phyloP scores from a whole-genome alignment of 1,284 basidiomycete species.

The Ganoderma resinaceum region DNA sequence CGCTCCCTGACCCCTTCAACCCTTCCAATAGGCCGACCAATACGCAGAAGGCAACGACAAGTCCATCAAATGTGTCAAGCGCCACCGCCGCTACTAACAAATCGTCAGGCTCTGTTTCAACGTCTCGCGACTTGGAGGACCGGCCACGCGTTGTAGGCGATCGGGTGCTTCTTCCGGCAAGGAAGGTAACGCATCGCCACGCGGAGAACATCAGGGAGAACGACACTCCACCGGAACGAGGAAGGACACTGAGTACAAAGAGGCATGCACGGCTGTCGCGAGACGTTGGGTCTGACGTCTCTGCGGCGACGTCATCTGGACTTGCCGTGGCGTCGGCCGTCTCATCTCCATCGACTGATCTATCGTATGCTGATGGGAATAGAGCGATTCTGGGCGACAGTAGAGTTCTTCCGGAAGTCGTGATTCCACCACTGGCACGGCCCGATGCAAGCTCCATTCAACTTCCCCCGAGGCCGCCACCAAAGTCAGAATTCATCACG shows the following conservation, averaged over 20 bases:
- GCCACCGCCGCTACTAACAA: neutral
- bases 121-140: neutral
- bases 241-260: conserved; percentile 12
- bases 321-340: conserved; percentile 2
- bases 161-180: neutral
- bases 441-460: neutral
- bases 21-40: neutral
- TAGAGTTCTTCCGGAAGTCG: neutral
- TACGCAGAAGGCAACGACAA: neutral
- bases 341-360: neutral
- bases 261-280: neutral
- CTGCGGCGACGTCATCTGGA: neutral
- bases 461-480: neutral
- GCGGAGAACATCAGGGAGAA: conserved; percentile 1
- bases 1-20: neutral
- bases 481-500: neutral
- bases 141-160: neutral
- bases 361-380: neutral
- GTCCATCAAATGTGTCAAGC: neutral
- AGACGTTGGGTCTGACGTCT: conserved; percentile 2
- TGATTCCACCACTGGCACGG: neutral
- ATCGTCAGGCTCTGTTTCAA: neutral
- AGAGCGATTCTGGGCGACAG: neutral
- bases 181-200: neutral
- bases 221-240: conserved; percentile 5